These are phyloP conservation scores for Pulveroboletus sp. DNA, from an alignment of 768 basidiomycete species.

Conservation along the genomic window DNA sequence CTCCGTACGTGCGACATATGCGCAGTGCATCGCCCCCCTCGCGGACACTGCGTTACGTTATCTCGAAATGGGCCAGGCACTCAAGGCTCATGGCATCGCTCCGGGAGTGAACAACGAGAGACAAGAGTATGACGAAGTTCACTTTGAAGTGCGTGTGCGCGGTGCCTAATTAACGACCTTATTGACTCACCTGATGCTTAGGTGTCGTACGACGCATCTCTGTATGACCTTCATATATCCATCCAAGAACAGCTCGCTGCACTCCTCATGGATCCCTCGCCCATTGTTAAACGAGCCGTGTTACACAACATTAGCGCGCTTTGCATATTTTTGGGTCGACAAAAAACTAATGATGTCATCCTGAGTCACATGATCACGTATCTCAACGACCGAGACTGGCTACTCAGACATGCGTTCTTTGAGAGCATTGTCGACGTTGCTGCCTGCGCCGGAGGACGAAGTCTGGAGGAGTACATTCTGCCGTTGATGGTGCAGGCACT, in stretches of 20 bases:
- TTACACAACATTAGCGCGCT: slow-evolving; percentile 81
- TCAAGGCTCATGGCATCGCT: slow-evolving; percentile 74
- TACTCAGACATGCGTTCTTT: slow-evolving; percentile 86
- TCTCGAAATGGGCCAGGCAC: slow-evolving; percentile 89
- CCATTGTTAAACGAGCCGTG: slow-evolving; percentile 87
- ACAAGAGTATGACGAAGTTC: slow-evolving; percentile 71
- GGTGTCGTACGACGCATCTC: slow-evolving; percentile 86
- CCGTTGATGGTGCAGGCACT: slow-evolving; percentile 94
- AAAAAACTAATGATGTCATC: slow-evolving; percentile 91
- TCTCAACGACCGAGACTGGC: slow-evolving; percentile 89
- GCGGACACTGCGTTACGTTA: slow-evolving; percentile 85
- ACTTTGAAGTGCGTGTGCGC: slow-evolving; percentile 61
- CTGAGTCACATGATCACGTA: slow-evolving; percentile 85
- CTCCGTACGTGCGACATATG: slow-evolving; percentile 75
- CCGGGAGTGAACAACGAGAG: slow-evolving; percentile 41
- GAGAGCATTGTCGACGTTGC: slow-evolving; percentile 95
- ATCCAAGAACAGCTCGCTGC: slow-evolving; percentile 86
- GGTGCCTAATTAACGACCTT: neutral
- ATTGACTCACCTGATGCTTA: slow-evolving; percentile 28
- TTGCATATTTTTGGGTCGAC: slow-evolving; percentile 90
- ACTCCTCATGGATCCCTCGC: slow-evolving; percentile 83
- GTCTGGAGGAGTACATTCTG: slow-evolving; percentile 94
- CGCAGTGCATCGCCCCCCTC: slow-evolving; percentile 78
- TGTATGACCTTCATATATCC: slow-evolving; percentile 78
- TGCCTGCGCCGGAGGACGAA: slow-evolving; percentile 85